Base-by-base conservation (phyloP, 306 rosid species). In the Clitoria ternatea region DNA sequence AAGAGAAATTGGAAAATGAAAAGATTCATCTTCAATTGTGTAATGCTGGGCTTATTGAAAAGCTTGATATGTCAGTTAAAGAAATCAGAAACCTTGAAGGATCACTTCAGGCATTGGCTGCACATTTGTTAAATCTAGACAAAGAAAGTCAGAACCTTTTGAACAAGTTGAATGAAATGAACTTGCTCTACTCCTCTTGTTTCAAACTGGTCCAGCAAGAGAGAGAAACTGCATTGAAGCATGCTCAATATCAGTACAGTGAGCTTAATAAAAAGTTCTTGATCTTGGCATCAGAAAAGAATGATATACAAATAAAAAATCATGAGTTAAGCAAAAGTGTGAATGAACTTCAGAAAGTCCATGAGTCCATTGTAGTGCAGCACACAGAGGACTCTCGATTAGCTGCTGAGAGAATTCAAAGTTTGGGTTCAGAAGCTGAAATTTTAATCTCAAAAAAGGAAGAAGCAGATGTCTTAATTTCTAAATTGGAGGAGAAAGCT, bases 401-500 rank as follows among this genome's bases (percentile, higher is more conserved):
- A 79, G 79, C 89, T 32, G 81, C 84, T 17, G 87, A 87, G 84
- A 85, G 78, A 79, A 90, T 89, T 72, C 82, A 75, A 74, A 66
- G 43, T 49, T 82, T 94, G 84, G 91, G 84, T 80, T 85, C 80
- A 61, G 97, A 94, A 80, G 84, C 80, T 42, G 83, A 90, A 80
- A 77, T 61, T 77, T 80, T 85, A 72, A 80, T 81, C 71, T 77
- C 88, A 57, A 81, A 85, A 77, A 94, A 87, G 85, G 77, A 49
- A 49, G 91, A 83, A 74, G 73, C 95, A 76, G 92, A 90, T 69
- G 44, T 61, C 49, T 75, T 84, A 52, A 83, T 90, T 68, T 87
- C 87, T 62, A 73, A 80, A 79, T 83, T 90, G 81, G 89, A 89
- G 86, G 82, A 78, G 76, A 85, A 80, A 83, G 75, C 79, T 64